A percentile compares a stretch with the other conserved stretches of the same genome.
These are phyloP conservation scores for Salinomyces thailandicus DNA, from an alignment of 2,329 filamentous ascomycete species.

Conservation along the genomic window DNA sequence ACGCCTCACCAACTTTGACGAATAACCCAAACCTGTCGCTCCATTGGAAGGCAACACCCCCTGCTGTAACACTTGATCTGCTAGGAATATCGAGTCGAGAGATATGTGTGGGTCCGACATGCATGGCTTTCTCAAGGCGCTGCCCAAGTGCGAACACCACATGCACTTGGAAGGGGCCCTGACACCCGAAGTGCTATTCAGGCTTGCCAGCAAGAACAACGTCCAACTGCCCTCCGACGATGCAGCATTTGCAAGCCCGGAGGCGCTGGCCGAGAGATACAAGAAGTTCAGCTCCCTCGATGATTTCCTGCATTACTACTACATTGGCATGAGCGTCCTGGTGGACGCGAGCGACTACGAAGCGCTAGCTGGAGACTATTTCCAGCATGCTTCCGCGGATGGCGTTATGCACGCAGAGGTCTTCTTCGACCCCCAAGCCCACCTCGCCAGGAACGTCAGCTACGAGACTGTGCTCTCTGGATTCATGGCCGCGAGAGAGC, in stretches of 20 bases:
- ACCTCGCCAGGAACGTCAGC: constrained; percentile 38
- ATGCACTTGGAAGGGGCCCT: constrained; percentile 68
- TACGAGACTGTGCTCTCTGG: constrained; percentile 56
- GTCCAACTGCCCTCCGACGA: constrained; percentile 49
- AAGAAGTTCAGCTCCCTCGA: constrained; percentile 58
- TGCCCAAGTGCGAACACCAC: constrained; percentile 71
- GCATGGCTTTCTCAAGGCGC: constrained; percentile 50
- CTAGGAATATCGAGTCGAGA: too few relatives aligned
- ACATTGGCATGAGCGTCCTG: constrained; percentile 62
- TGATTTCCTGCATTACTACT: constrained; percentile 71
- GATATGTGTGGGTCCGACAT: constrained; percentile 43
- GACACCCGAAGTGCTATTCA: constrained; percentile 58
- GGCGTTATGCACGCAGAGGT: constrained; percentile 64
- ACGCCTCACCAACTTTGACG: too few relatives aligned
- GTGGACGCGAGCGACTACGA: constrained; percentile 58
- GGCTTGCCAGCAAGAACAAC: constrained; percentile 55
- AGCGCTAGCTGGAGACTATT: constrained; percentile 61
- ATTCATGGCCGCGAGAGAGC: constrained; percentile 48
- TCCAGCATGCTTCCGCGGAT: constrained; percentile 51
- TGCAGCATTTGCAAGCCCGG: constrained; percentile 51
- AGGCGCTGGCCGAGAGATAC: constrained; percentile 54
- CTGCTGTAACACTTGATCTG: too few relatives aligned
- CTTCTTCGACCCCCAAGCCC: constrained; percentile 74
- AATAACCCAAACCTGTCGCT: too few relatives aligned
- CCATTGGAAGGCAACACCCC: too few relatives aligned